Evolutionary conservation across 257 asterid species (phyloP), one percentile per base, ranked within the genome.

Genomic region (Datura wrightii): DNA sequence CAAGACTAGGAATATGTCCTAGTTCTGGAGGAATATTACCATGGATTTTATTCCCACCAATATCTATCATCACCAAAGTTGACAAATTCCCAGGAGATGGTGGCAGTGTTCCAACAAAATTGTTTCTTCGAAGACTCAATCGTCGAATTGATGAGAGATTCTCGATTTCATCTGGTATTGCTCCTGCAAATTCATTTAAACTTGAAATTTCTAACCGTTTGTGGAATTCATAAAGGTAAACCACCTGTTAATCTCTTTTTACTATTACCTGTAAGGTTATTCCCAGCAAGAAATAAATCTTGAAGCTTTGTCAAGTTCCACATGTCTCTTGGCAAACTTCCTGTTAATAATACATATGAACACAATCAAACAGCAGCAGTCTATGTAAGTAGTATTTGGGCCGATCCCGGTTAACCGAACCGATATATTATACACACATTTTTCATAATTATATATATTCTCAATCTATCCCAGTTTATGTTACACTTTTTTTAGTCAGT

Each of bases 11-110:
- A 9, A 86, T 60, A 5, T 63, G 42, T 4, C 88, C 86, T 3
- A 86, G 48, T 62, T 84, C 86, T 19, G 48, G 52, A n/a, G 85
- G 88, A 62, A 88, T 31, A 14, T 65, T 13, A 15, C 88, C 87
- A 7, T 85, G 46, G 2, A 86, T 31, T n/a, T 11, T 42, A 78
- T 83, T 88, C 1, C 31, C 46, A 5, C 37, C 10, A 37, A 83
- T 15, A n/a, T 24, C 79, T 10, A 86, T 19, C 15, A 0, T 5
- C 18, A 14, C n/a, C 83, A 86, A 48, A 52, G 53, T 83, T 3
- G 90, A 83, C 5, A 85, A 10, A 19, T 85, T 87, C 16, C 80
- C 86, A 1, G 83, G n/a, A 24, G 82, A 83, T 6, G 79, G 5
- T n/a, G 88, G 88, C 54, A 87, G 54, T 8, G 59, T 2, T 59